Base-by-base conservation (phyloP, 352 stramenopile genomes). In the Phytophthora litchii region DNA sequence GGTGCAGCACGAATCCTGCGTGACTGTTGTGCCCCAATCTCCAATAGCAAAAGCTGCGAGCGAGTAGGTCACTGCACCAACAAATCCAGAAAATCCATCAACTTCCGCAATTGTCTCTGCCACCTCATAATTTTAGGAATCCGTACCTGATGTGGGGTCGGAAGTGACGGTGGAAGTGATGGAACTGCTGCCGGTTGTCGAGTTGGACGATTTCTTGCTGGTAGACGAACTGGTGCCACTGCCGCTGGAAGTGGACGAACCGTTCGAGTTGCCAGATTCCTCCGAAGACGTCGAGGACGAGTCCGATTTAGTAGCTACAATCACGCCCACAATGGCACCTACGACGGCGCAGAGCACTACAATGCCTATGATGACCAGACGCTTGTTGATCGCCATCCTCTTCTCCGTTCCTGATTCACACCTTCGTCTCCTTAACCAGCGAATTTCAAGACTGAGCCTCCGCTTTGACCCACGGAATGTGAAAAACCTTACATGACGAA, bases 11-110 rank as follows among this genome's bases (percentile, higher is more conserved):
- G 83, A 92, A 66, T 87, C 80, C n/a, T 71, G 47, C 1, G 49
- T 67, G 21, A 78, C 63, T 8, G 81, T 89, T 4, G 78, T 87
- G 16, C 81, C 81, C 83, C 83, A 92, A 57, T 92, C 83, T 8
- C 83, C 83, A 14, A 92, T 86, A 3, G 81, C 83, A 25, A 87
- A 90, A 9, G 78, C 80, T 10, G 74, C 55, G 0, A 92, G 58
- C 48, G 80, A 78, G 57, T 74, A 91, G 16, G 55, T 70, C 29
- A 67, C 64, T 54, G 58, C 49, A 12, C 16, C 6, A 47, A 49
- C 21, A 54, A 53, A 41, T 34, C 10, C 5, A 47, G 17, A 50
- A 64, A 51, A 46, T 38, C 44, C 54, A 50, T 41, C 7, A 9
- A 53, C 25, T 53, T 41, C 29, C 13, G 23, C 32, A 25, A 42